Evolutionary conservation across 1,139 yeast species (phyloP).

Genomic region (Yamadazyma atlantica): DNA sequence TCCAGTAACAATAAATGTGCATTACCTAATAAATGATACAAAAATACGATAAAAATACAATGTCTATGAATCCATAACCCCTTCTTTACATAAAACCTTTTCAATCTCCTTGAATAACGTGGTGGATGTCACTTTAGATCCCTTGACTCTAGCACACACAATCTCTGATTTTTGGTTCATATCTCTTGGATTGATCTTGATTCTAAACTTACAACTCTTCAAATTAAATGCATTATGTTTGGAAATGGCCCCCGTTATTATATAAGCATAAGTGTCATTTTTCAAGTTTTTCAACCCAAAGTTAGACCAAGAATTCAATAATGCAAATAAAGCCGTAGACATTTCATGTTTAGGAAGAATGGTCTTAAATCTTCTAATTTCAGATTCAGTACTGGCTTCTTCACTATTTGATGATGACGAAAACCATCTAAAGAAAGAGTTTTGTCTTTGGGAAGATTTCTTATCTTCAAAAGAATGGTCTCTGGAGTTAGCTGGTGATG

Average conservation of each 20-base stretch:
- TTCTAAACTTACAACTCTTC: slow-evolving; percentile 64
- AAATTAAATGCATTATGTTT: slow-evolving; percentile 61
- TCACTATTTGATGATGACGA: slow-evolving; percentile 25
- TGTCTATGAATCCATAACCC: slow-evolving; percentile 34
- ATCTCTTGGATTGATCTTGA: slow-evolving; percentile 46
- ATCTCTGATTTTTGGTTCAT: slow-evolving; percentile 45
- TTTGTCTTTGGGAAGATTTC: slow-evolving; percentile 23
- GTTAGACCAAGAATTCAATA: slow-evolving; percentile 66
- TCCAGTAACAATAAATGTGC: background rate
- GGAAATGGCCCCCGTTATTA: slow-evolving; percentile 60
- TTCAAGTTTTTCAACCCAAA: slow-evolving; percentile 64
- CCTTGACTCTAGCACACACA: slow-evolving; percentile 47
- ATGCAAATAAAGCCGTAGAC: slow-evolving; percentile 62
- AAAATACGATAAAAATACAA: background rate
- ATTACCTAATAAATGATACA: background rate
- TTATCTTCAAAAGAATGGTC: slow-evolving; percentile 33
- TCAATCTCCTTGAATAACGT: slow-evolving; percentile 48
- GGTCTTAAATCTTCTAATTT: slow-evolving; percentile 41
- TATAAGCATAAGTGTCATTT: slow-evolving; percentile 42
- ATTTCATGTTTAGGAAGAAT: slow-evolving; percentile 55
- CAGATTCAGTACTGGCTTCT: slow-evolving; percentile 21
- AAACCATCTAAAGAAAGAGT: slow-evolving; percentile 46
- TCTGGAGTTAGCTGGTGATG: slow-evolving; percentile 40
- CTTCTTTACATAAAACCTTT: slow-evolving; percentile 47
- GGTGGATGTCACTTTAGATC: slow-evolving; percentile 42